phyloP scores from a whole-genome alignment of 148 eudicot genomes.

The Bassia scoparia region DNA sequence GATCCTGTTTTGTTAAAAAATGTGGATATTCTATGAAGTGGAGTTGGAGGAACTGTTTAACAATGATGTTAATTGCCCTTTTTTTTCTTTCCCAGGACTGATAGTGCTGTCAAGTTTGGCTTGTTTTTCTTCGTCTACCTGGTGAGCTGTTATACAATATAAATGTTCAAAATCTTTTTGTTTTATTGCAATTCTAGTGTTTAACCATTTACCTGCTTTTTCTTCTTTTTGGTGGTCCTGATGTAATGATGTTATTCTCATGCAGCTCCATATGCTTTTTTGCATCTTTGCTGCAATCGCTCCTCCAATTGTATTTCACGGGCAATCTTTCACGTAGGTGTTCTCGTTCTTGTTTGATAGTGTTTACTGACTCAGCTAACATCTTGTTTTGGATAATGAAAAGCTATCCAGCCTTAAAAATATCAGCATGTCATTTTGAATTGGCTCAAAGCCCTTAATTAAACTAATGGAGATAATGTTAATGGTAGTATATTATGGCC shows the following conservation, averaged over 20 bases:
- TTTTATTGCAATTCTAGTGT: background rate
- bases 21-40: constrained; percentile 10
- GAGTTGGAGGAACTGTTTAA: background rate
- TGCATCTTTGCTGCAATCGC: constrained; percentile 97
- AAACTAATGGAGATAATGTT: background rate
- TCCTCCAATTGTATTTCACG: constrained; percentile 91
- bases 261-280: constrained; percentile 86
- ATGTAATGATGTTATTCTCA: background rate
- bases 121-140: constrained; percentile 91
- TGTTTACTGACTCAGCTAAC: background rate
- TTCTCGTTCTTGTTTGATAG: constrained; percentile 10
- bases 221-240: background rate
- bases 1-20: background rate
- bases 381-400: background rate
- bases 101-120: constrained; percentile 90
- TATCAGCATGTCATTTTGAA: background rate
- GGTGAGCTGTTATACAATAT: constrained; percentile 41
- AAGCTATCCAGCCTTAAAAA: background rate
- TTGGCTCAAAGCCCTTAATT: background rate
- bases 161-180: background rate
- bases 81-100: constrained; percentile 65
- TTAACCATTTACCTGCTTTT: constrained; percentile 11
- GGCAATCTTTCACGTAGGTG: constrained; percentile 88
- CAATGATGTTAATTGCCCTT: constrained; percentile 11
- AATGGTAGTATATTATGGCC: background rate